These are phyloP conservation scores for Populus pruinosa DNA, from an alignment of 345 rosid species.

Conservation along the genomic window DNA sequence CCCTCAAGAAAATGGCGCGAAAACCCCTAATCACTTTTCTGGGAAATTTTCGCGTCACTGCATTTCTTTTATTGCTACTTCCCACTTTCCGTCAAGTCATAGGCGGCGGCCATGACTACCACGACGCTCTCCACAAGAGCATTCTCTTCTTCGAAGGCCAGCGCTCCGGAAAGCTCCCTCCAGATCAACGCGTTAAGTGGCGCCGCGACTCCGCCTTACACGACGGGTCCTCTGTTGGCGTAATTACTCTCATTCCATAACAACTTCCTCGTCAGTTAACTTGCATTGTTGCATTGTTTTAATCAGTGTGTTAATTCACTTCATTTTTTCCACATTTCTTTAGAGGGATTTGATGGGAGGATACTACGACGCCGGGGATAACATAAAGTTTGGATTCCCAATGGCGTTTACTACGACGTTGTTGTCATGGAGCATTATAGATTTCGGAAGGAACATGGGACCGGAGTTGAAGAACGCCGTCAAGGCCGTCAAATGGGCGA, in stretches of 20 bases:
- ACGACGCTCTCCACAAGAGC: constrained; percentile 32
- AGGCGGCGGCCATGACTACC: constrained; percentile 29
- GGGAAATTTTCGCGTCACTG: constrained; percentile 25
- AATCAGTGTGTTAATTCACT: not conserved
- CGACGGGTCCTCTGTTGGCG: constrained; percentile 30
- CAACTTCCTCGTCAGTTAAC: no score
- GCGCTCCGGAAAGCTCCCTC: constrained; percentile 28
- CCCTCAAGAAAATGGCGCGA: constrained; percentile 63
- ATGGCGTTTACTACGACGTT: constrained; percentile 37
- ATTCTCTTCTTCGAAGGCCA: constrained; percentile 27
- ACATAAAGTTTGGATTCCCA: constrained; percentile 36
- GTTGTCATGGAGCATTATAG: constrained; percentile 31
- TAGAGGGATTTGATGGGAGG: constrained; percentile 35
- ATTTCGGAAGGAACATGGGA: constrained; percentile 34
- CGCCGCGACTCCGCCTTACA: constrained; percentile 32
- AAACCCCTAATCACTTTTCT: constrained; percentile 23
- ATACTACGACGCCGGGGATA: constrained; percentile 36
- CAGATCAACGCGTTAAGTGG: constrained; percentile 30
- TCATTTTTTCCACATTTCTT: not conserved
- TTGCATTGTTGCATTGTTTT: not conserved
- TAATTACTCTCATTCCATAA: not conserved
- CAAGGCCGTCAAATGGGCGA: constrained; percentile 29
- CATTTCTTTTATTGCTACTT: constrained; percentile 30
- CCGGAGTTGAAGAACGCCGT: constrained; percentile 30
- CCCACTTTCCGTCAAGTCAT: constrained; percentile 21